phyloP scores from a whole-genome alignment of 768 basidiomycete genomes.

The Tulasnella sp. region DNA sequence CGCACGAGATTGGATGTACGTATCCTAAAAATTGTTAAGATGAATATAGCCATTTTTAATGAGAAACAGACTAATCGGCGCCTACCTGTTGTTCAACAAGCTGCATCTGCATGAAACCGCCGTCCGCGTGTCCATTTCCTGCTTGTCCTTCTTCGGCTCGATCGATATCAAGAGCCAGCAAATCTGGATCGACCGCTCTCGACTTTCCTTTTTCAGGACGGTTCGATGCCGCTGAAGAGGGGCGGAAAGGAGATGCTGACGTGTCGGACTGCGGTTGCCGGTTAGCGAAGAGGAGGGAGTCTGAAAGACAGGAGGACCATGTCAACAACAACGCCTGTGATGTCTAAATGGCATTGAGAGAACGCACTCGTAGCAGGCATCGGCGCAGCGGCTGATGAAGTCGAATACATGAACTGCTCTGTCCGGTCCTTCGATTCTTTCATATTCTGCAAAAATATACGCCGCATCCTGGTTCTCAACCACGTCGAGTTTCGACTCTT shows the following conservation, averaged over 20 bases:
- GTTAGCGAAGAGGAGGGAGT: constrained; percentile 58
- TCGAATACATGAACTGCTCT: constrained; percentile 97
- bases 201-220: constrained; percentile 58
- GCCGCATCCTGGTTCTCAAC: neutral
- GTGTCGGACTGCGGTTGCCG: constrained; percentile 34
- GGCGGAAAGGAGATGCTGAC: constrained; percentile 37
- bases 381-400: constrained; percentile 63
- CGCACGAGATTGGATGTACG: constrained; percentile 89
- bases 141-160: constrained; percentile 63
- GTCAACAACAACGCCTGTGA: constrained; percentile 11
- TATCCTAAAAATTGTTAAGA: too few relatives aligned
- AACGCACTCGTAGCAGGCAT: constrained; percentile 59
- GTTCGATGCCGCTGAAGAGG: constrained; percentile 27
- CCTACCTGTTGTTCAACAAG: constrained; percentile 87
- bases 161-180: constrained; percentile 83
- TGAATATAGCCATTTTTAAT: too few relatives aligned
- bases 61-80: constrained; percentile 19
- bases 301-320: constrained; percentile 27
- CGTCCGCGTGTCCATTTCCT: constrained; percentile 30
- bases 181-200: constrained; percentile 58
- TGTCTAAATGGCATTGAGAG: neutral
- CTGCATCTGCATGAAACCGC: constrained; percentile 90
- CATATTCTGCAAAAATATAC: constrained; percentile 64
- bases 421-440: constrained; percentile 95
- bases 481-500: neutral